Percentiles rank a stretch among this genome's conserved stretches.
These are phyloP conservation scores for Lablab purpureus DNA, from an alignment of 306 rosid genomes.

Conservation along the genomic window DNA sequence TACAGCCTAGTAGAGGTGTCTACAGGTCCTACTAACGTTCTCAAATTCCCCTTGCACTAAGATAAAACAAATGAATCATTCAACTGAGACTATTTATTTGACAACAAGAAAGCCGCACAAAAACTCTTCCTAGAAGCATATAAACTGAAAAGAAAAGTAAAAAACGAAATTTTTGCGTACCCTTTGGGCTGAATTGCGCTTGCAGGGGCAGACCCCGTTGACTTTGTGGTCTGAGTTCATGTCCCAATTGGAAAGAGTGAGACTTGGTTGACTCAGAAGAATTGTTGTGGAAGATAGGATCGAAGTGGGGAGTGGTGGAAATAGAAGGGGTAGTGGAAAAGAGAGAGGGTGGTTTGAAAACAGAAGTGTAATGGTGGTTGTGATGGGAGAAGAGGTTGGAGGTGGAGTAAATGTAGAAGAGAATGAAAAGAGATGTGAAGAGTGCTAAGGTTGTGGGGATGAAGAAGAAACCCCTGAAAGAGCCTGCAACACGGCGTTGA, in stretches of 20 bases:
- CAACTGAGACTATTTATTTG: background rate
- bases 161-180: conserved; percentile 45
- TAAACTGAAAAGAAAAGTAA: background rate
- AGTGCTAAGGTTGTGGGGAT: conserved; percentile 67
- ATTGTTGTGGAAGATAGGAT: conserved; percentile 29
- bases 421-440: conserved; percentile 52
- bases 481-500: conserved; percentile 40
- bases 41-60: background rate
- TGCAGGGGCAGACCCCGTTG: conserved; percentile 40
- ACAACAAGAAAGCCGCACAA: background rate
- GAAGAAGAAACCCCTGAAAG: conserved; percentile 53
- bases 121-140: conserved; percentile 3
- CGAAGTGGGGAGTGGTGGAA: background rate
- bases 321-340: conserved; percentile 11
- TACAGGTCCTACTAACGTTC: background rate
- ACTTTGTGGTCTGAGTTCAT: conserved; percentile 36
- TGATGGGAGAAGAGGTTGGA: conserved; percentile 55
- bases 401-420: conserved; percentile 62
- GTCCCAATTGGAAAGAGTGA: conserved; percentile 27
- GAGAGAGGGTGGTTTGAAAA: conserved; percentile 22
- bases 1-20: background rate
- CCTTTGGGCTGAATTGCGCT: conserved; percentile 43
- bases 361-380: conserved; percentile 37
- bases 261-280: conserved; percentile 34
- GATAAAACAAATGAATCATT: background rate